A percentile compares a stretch with the other conserved stretches of the same genome.
These are phyloP conservation scores for Mucor velutinosus DNA, from an alignment of 371 early-diverging fungal species.

Conservation along the genomic window DNA sequence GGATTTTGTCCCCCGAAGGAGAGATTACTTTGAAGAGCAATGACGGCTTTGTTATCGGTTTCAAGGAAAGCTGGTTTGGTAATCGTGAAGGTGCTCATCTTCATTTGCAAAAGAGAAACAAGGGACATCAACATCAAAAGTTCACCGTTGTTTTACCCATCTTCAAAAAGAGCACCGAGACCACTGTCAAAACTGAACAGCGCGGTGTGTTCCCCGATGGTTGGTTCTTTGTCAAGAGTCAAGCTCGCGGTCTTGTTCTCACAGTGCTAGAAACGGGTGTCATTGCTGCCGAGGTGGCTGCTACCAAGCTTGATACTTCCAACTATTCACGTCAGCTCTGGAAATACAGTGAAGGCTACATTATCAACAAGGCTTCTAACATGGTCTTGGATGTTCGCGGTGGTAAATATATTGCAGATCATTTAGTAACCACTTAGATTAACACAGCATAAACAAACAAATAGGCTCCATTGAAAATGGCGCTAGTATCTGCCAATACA, in stretches of 20 bases:
- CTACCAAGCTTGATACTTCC: slow-evolving; percentile 48
- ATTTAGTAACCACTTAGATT: neutral
- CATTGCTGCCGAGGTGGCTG: slow-evolving; percentile 43
- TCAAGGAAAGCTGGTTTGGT: slow-evolving; percentile 53
- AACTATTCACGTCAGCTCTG: slow-evolving; percentile 60
- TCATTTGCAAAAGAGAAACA: slow-evolving; percentile 39
- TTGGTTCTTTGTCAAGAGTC: slow-evolving; percentile 69
- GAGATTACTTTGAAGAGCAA: slow-evolving; percentile 46
- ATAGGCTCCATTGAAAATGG: slow-evolving; percentile 34
- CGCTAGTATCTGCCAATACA: slow-evolving; percentile 44
- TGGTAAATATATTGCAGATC: slow-evolving; percentile 33
- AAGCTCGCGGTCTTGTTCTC: slow-evolving; percentile 47
- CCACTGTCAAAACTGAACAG: slow-evolving; percentile 19
- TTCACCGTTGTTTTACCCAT: slow-evolving; percentile 47
- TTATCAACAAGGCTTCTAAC: slow-evolving; percentile 58
- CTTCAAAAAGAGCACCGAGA: slow-evolving; percentile 32
- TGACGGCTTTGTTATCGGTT: slow-evolving; percentile 48
- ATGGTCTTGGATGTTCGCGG: slow-evolving; percentile 63
- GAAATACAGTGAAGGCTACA: slow-evolving; percentile 55
- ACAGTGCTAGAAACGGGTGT: slow-evolving; percentile 40
- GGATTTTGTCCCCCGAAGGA: slow-evolving; percentile 37
- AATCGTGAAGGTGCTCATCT: slow-evolving; percentile 48
- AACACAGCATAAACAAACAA: slow-evolving; percentile 10
- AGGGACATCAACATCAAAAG: slow-evolving; percentile 29
- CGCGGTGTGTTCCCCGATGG: slow-evolving; percentile 54